Evolutionary conservation across 495 filamentous ascomycete genomes (phyloP).

Genomic region (Hyaloscypha bicolor): DNA sequence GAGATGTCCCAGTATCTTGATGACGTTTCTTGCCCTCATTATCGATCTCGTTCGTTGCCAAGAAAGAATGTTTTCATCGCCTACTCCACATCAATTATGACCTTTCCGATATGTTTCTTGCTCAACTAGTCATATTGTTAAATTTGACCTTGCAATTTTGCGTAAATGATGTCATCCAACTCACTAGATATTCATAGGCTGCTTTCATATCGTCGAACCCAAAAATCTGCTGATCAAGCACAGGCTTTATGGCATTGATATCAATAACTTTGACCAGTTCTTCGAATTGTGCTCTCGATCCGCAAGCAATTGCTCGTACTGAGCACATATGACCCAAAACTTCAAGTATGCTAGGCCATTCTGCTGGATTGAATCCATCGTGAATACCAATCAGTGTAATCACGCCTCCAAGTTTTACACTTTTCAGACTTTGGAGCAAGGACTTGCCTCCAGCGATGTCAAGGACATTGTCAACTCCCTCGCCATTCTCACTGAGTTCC

Average conservation of each 20-base stretch:
- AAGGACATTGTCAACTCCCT: slow-evolving; percentile 68
- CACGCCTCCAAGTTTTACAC: slow-evolving; percentile 65
- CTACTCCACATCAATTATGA: slow-evolving; percentile 59
- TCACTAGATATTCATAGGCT: slow-evolving; percentile 41
- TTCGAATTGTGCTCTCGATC: slow-evolving; percentile 56
- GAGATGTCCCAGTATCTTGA: too few relatives aligned
- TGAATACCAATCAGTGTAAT: slow-evolving; percentile 70
- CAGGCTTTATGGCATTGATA: slow-evolving; percentile 63
- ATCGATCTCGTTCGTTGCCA: too few relatives aligned
- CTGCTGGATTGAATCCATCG: slow-evolving; percentile 47
- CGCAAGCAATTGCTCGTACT: slow-evolving; percentile 63
- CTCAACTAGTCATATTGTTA: slow-evolving; percentile 47
- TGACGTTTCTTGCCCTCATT: too few relatives aligned
- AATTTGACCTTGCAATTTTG: neutral
- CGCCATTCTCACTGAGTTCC: slow-evolving; percentile 56
- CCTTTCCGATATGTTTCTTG: slow-evolving; percentile 75
- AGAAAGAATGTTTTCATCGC: too few relatives aligned
- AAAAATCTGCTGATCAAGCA: slow-evolving; percentile 63
- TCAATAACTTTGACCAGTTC: slow-evolving; percentile 64
- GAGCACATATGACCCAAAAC: slow-evolving; percentile 55
- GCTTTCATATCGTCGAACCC: slow-evolving; percentile 54
- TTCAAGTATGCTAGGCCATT: slow-evolving; percentile 49
- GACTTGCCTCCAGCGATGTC: slow-evolving; percentile 68
- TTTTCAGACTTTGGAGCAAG: slow-evolving; percentile 60
- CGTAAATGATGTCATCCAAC: neutral